These are phyloP conservation scores for Acacia pycnantha DNA, from an alignment of 331 rosid species.

Conservation along the genomic window DNA sequence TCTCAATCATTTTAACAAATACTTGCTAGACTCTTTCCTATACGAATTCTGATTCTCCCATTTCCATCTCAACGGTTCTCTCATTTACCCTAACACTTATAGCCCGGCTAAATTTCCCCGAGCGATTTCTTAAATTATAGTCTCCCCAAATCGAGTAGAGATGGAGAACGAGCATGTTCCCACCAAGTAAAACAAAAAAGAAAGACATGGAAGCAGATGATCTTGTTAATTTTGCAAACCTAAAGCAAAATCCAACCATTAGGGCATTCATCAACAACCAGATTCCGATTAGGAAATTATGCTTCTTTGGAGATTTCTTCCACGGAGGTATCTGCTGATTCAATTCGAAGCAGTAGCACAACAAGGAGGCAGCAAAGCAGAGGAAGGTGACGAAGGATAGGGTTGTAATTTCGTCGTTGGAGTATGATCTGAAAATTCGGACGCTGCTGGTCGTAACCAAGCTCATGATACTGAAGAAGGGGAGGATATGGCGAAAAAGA, in stretches of 20 bases:
- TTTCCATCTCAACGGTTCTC: background rate
- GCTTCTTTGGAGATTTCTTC: background rate
- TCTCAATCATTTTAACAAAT: too few species aligned
- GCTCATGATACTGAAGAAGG: background rate
- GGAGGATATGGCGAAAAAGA: background rate
- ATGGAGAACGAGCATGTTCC: background rate
- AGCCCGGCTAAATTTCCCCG: too few species aligned
- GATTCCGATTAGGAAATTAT: background rate
- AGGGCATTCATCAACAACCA: background rate
- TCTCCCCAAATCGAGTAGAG: background rate
- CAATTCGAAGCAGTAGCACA: background rate
- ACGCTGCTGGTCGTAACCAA: background rate
- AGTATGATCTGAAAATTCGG: background rate
- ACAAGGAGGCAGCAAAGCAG: background rate
- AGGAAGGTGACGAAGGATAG: background rate
- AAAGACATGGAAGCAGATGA: background rate
- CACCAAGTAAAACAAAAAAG: background rate
- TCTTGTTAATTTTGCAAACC: background rate
- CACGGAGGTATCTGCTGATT: background rate
- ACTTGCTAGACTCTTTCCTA: background rate
- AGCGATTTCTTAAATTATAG: background rate
- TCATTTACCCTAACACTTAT: background rate
- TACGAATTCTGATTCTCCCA: background rate
- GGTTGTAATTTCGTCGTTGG: background rate
- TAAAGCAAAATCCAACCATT: background rate